phyloP scores from a whole-genome alignment of 1,284 basidiomycete genomes.

The Trametes sp. region DNA sequence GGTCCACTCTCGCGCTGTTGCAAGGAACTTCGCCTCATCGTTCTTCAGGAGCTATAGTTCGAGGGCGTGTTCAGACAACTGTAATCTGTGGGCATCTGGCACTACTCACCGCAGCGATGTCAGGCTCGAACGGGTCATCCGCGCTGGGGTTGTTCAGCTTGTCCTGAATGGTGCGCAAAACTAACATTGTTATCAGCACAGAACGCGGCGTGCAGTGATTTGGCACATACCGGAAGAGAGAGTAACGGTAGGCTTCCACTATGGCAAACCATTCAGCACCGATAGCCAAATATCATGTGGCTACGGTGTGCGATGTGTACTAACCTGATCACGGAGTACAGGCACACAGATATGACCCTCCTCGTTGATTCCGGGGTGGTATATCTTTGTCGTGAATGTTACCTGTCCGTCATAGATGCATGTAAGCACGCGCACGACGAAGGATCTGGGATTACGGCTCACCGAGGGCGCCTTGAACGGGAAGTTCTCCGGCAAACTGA shows the following conservation, averaged over 20 bases:
- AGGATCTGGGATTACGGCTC: conserved; percentile 32
- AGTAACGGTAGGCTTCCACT: conserved; percentile 93
- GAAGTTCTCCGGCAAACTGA: conserved; percentile 79
- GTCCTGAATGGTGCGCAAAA: conserved; percentile 81
- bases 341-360: conserved; percentile 87
- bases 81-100: neutral
- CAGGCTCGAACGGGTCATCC: conserved; percentile 90
- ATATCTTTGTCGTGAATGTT: conserved; percentile 87
- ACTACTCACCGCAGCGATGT: conserved; percentile 74
- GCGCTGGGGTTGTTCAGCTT: conserved; percentile 89
- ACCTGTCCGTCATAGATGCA: conserved; percentile 56
- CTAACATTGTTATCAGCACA: conserved; percentile 47
- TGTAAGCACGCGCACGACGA: neutral
- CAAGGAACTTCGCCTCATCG: conserved; percentile 72
- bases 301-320: conserved; percentile 39
- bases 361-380: conserved; percentile 93
- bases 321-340: conserved; percentile 82
- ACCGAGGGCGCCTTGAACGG: conserved; percentile 92
- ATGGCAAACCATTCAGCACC: neutral
- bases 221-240: conserved; percentile 65
- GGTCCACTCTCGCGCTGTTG: conserved; percentile 81
- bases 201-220: neutral
- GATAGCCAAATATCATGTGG: too few relatives aligned
- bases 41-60: conserved; percentile 69
- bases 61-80: neutral